Conservation (phyloP, 331 rosid species). For the Quercus tomentella region DNA sequence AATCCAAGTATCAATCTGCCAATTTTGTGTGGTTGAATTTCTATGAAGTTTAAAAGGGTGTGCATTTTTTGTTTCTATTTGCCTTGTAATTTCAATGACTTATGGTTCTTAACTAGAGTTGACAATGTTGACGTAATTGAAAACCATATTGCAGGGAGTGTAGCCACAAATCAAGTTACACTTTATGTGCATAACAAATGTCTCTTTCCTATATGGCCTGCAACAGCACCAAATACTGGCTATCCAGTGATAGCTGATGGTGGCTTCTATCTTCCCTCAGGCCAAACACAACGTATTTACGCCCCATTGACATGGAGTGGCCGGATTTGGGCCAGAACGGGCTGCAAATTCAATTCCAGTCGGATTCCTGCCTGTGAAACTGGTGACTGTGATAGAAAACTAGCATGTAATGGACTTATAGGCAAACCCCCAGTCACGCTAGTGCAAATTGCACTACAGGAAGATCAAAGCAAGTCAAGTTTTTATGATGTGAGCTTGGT, state of each 20-base stretch:
- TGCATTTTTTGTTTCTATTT: background rate
- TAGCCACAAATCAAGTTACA: slow-evolving; percentile 38
- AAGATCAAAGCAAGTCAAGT: slow-evolving; percentile 44
- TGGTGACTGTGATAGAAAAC: slow-evolving; percentile 73
- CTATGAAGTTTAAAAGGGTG: background rate
- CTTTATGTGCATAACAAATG: slow-evolving; percentile 68
- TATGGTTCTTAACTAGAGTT: too few species aligned
- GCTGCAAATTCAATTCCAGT: slow-evolving; percentile 53
- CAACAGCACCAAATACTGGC: slow-evolving; percentile 79
- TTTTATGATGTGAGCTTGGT: slow-evolving; percentile 80
- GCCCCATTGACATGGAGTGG: slow-evolving; percentile 85
- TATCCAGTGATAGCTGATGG: slow-evolving; percentile 77
- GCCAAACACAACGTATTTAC: slow-evolving; percentile 29
- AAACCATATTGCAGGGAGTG: slow-evolving; percentile 27
- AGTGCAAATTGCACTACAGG: slow-evolving; percentile 55
- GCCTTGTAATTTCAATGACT: background rate
- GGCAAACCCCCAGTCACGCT: slow-evolving; percentile 85
- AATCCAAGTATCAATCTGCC: background rate
- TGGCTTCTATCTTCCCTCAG: slow-evolving; percentile 68
- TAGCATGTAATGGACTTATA: slow-evolving; percentile 73
- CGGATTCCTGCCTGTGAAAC: slow-evolving; percentile 64
- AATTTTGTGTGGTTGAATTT: background rate
- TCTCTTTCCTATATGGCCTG: slow-evolving; percentile 85
- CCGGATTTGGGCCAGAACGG: slow-evolving; percentile 81
- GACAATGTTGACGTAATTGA: background rate